Conservation (phyloP, 2,329 filamentous ascomycete genomes). For the Ceratocystis diversiconidia region DNA sequence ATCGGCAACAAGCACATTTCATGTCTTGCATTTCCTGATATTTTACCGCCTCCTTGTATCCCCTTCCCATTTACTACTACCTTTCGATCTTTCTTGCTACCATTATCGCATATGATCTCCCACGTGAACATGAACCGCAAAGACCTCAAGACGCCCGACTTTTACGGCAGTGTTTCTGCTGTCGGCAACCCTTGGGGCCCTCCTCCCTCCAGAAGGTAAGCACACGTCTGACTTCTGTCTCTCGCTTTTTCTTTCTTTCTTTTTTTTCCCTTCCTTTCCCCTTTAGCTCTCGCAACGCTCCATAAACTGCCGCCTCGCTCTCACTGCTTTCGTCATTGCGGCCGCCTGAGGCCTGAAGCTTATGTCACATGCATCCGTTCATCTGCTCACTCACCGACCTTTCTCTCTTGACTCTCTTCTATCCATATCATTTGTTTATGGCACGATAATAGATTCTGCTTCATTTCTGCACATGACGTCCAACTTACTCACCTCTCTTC, state of each 20-base stretch:
- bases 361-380: background rate
- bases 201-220: conserved; percentile 17
- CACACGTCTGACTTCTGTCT: background rate
- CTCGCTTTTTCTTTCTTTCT: background rate
- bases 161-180: conserved; percentile 14
- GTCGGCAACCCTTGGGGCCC: conserved; percentile 17
- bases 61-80: conserved; percentile 1
- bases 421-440: background rate
- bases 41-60: background rate
- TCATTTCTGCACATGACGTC: background rate
- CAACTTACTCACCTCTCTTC: conserved; percentile 7
- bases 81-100: background rate
- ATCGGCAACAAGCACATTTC: background rate
- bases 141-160: conserved; percentile 18
- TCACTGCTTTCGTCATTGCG: background rate
- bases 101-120: conserved; percentile 5
- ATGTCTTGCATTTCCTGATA: conserved; percentile 2
- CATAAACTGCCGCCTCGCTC: background rate
- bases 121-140: conserved; percentile 18
- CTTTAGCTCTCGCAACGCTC: background rate
- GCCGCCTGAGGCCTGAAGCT: background rate
- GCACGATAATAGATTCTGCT: background rate
- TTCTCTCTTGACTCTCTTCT: background rate
- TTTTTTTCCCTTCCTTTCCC: background rate
- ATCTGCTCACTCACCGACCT: background rate